These are phyloP conservation scores for Trichoderma arundinaceum DNA, from an alignment of 2,329 filamentous ascomycete species.

Conservation along the genomic window DNA sequence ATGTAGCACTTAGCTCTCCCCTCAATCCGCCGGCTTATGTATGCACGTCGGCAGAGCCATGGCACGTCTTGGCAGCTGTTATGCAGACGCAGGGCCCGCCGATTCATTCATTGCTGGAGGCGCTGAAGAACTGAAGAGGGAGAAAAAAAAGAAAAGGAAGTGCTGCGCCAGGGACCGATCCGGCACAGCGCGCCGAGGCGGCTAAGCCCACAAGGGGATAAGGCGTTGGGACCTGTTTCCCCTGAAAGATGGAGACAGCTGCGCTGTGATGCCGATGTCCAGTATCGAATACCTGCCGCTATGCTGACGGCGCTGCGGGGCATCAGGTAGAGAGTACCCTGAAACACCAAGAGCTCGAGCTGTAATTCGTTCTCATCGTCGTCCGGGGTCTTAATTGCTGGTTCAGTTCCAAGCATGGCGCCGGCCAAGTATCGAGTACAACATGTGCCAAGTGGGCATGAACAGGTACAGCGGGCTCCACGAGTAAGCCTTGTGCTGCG, in stretches of 20 bases:
- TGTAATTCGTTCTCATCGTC: not conserved
- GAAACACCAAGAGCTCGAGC: constrained; percentile 1
- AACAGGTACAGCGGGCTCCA: constrained; percentile 1
- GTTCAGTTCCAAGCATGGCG: not conserved
- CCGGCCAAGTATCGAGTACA: constrained; percentile 14
- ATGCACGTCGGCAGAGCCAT: constrained; percentile 16
- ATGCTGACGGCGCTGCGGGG: not conserved
- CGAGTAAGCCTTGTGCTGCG: not conserved
- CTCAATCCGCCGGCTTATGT: not conserved
- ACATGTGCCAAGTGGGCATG: not conserved
- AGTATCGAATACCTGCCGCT: not conserved
- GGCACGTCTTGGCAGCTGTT: constrained; percentile 6
- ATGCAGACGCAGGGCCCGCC: constrained; percentile 10
- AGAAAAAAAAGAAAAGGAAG: constrained; percentile 2
- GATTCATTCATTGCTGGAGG: not conserved
- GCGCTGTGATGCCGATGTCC: not conserved
- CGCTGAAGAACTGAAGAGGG: not conserved
- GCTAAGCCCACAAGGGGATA: constrained; percentile 8
- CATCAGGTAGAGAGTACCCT: constrained; percentile 3
- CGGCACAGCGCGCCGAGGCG: constrained; percentile 27
- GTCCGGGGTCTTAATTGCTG: constrained; percentile 19
- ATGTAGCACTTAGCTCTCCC: not conserved
- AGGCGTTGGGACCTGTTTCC: constrained; percentile 12
- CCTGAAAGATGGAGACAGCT: constrained; percentile 29
- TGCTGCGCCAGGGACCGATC: constrained; percentile 27